Evolutionary conservation across 192 early-diverging fungal genomes (phyloP).

Genomic region (Oehlia diaphana): DNA sequence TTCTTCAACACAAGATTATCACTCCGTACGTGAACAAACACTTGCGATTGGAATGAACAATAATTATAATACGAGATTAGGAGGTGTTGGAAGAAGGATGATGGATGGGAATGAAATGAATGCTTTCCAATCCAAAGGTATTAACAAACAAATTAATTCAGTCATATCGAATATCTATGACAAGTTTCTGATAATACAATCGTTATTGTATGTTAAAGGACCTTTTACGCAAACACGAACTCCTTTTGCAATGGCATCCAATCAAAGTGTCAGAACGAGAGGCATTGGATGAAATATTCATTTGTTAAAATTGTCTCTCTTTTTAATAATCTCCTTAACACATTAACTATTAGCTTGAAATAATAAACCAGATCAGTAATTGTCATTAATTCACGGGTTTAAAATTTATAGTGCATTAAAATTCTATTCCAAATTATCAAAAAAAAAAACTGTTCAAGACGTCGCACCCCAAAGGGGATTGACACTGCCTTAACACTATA

Average conservation of each 20-base stretch:
- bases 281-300: no score
- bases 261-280: no score
- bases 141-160: neutral
- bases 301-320: no score
- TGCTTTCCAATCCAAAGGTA: neutral
- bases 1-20: neutral
- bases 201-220: neutral
- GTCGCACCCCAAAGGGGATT: slow-evolving; percentile 11
- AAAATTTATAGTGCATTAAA: no score
- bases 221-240: neutral
- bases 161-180: neutral
- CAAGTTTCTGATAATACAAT: no score
- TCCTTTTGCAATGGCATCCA: slow-evolving; percentile 13
- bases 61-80: neutral
- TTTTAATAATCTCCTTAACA: no score
- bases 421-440: neutral
- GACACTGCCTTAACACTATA: slow-evolving; percentile 25
- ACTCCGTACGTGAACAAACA: neutral
- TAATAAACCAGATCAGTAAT: no score
- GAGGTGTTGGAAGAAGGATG: neutral
- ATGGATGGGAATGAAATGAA: neutral
- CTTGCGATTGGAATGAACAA: neutral
- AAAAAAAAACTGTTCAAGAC: slow-evolving; percentile 28
- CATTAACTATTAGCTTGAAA: no score
- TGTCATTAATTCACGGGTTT: no score